Percentiles rank a stretch among this genome's conserved stretches.
Evolutionary conservation across 768 basidiomycete genomes (phyloP).

Genomic region (Pilatotrama ljubarskyi): DNA sequence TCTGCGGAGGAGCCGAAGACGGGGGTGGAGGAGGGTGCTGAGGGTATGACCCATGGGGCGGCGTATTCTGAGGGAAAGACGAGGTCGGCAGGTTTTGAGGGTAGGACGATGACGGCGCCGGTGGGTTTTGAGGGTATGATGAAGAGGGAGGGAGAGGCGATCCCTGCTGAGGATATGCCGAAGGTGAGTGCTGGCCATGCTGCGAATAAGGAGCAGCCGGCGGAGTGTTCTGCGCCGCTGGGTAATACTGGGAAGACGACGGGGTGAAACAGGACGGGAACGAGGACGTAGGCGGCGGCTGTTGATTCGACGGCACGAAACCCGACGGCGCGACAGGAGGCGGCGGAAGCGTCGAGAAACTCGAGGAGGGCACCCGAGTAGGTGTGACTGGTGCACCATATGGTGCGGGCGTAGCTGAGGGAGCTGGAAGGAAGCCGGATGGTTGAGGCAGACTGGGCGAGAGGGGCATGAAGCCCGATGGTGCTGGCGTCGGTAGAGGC

Average conservation of each 20-base stretch:
- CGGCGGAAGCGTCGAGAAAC: slow-evolving; percentile 20
- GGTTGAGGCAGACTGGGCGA: slow-evolving; percentile 27
- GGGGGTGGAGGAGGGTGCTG: neutral
- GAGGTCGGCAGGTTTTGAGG: slow-evolving; percentile 20
- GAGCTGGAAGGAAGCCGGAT: slow-evolving; percentile 22
- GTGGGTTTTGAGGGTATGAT: slow-evolving; percentile 10
- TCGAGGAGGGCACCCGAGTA: slow-evolving; percentile 27
- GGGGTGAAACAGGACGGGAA: slow-evolving; percentile 4
- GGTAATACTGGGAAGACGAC: slow-evolving; percentile 16
- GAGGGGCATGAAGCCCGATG: slow-evolving; percentile 33
- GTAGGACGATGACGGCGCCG: slow-evolving; percentile 8
- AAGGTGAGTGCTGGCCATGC: slow-evolving; percentile 3
- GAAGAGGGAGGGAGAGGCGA: slow-evolving; percentile 37
- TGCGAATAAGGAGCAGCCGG: neutral
- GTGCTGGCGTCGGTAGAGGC: slow-evolving; percentile 46
- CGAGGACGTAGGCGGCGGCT: slow-evolving; percentile 7
- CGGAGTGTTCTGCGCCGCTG: slow-evolving; percentile 2
- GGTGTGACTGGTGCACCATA: slow-evolving; percentile 26
- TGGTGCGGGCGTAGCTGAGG: slow-evolving; percentile 27
- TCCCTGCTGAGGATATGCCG: slow-evolving; percentile 36
- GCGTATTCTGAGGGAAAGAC: slow-evolving; percentile 26
- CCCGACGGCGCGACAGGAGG: slow-evolving; percentile 13
- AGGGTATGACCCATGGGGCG: slow-evolving; percentile 11
- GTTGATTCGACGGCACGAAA: slow-evolving; percentile 12
- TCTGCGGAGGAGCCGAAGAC: slow-evolving; percentile 31